Evolutionary conservation across 495 filamentous ascomycete species (phyloP).

Genomic region (Penicillium longicatenatum): DNA sequence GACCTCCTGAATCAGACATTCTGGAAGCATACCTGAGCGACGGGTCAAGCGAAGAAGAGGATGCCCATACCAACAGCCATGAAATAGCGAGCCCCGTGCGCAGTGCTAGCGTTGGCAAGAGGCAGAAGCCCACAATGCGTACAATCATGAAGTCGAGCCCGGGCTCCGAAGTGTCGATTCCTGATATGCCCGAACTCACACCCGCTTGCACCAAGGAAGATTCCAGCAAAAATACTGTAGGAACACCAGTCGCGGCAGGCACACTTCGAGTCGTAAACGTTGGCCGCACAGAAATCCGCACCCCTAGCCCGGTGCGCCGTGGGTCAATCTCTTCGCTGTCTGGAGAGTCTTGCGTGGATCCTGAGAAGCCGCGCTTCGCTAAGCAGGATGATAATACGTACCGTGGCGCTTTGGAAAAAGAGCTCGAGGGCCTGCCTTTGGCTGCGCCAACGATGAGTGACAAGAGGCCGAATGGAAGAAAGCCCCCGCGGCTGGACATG

Average conservation of each 20-base stretch:
- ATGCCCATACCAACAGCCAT: conserved; percentile 31
- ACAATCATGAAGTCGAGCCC: conserved; percentile 53
- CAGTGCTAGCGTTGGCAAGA: conserved; percentile 75
- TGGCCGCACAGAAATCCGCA: conserved; percentile 15
- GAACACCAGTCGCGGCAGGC: neutral
- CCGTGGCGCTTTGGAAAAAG: conserved; percentile 27
- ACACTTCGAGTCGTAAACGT: neutral
- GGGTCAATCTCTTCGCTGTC: conserved; percentile 34
- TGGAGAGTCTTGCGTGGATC: conserved; percentile 30
- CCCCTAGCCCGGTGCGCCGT: conserved; percentile 26
- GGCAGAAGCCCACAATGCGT: conserved; percentile 70
- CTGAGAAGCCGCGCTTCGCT: conserved; percentile 41
- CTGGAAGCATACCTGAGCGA: conserved; percentile 41
- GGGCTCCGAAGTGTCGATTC: conserved; percentile 19
- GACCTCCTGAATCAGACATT: conserved; percentile 50
- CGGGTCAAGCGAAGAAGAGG: conserved; percentile 33
- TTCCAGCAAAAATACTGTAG: neutral
- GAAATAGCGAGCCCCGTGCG: conserved; percentile 66
- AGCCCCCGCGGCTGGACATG: conserved; percentile 77
- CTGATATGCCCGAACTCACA: conserved; percentile 13
- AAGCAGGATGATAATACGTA: conserved; percentile 12
- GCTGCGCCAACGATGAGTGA: conserved; percentile 47
- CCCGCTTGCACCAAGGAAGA: neutral
- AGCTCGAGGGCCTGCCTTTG: conserved; percentile 36
- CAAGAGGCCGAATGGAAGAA: conserved; percentile 46